phyloP scores from a whole-genome alignment of 164 flowering plant genomes.

The Dillenia turbinata region DNA sequence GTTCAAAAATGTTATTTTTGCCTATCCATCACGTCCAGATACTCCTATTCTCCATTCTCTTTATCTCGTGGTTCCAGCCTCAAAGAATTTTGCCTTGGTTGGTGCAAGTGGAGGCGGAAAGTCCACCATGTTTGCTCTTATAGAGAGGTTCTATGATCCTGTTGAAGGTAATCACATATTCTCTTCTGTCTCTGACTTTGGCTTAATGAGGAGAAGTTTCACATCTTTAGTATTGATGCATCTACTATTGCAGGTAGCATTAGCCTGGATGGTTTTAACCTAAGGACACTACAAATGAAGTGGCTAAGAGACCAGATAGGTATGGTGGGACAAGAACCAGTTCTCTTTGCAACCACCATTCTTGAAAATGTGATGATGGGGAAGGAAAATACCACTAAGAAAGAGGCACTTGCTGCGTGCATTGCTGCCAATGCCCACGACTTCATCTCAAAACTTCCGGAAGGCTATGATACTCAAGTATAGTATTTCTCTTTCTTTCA shows the following conservation, averaged over 20 bases:
- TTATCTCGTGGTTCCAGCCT: slow-evolving; percentile 40
- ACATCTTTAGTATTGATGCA: too few relatives aligned
- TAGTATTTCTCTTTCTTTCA: neutral
- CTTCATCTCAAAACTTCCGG: slow-evolving; percentile 62
- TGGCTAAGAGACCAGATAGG: slow-evolving; percentile 73
- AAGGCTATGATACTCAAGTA: slow-evolving; percentile 73
- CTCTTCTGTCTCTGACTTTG: neutral
- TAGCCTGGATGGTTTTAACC: slow-evolving; percentile 59
- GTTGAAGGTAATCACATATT: slow-evolving; percentile 29
- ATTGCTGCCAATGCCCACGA: slow-evolving; percentile 58
- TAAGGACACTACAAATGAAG: slow-evolving; percentile 61
- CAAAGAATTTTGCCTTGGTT: slow-evolving; percentile 63
- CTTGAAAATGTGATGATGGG: slow-evolving; percentile 80
- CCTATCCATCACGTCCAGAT: slow-evolving; percentile 70
- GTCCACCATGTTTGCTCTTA: slow-evolving; percentile 72
- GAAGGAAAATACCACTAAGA: slow-evolving; percentile 54
- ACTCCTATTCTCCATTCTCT: slow-evolving; percentile 43
- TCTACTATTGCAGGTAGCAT: slow-evolving; percentile 30
- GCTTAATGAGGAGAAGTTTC: neutral
- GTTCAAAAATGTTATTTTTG: slow-evolving; percentile 52
- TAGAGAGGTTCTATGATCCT: slow-evolving; percentile 81
- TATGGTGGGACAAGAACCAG: slow-evolving; percentile 82
- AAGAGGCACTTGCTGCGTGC: slow-evolving; percentile 64
- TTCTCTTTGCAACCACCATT: slow-evolving; percentile 56
- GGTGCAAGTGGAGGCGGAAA: slow-evolving; percentile 84